Base-by-base conservation (phyloP, 331 rosid genomes). In the Telfairia occidentalis region DNA sequence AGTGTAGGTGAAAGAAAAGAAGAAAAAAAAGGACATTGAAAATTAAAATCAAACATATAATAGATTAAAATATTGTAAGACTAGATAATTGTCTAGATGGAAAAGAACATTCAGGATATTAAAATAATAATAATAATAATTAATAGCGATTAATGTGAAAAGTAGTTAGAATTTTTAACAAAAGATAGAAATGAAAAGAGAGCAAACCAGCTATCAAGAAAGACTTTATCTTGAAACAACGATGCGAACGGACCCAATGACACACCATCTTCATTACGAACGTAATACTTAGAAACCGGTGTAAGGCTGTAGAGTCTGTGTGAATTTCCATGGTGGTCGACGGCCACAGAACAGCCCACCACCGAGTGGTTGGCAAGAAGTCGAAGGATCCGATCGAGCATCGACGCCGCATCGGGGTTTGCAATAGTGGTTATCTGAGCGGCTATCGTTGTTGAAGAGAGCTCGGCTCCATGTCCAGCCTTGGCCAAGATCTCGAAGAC, bases 381-480 rank as follows among this genome's bases (percentile, higher is more conserved):
- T 69, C 84, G 53, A 0, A 87, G 84, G 0, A 85, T 10, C 3
- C 85, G 73, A 50, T 88, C 88, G 0, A 85, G 16, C 88, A 84
- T 70, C 13, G 19, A 0, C 2, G 87, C 42, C 2, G 85, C 85
- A 0, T 81, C 77, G 0, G 86, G 83, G 52, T 86, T 89, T 35
- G 40, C n/a, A n/a, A n/a, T 69, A 28, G 75, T 49, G 28, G 79
- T 16, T 75, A 85, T 24, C 18, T 78, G 19, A 3, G 77, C 49
- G 1, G 78, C 86, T 21, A 85, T 80, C 19, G 80, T 78, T 0
- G 45, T 5, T 1, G 86, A 1, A 8, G 86, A 74, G 75, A 85
- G 84, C 72, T 57, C 59, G 57, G 83, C 77, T 0, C 26, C 75
- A 0, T 65, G 37, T 6, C 87, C 83, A 0, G 81, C 85, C 57